These are phyloP conservation scores for Eragrostis tef DNA, from an alignment of 202 grass and related monocot species.

Conservation along the genomic window DNA sequence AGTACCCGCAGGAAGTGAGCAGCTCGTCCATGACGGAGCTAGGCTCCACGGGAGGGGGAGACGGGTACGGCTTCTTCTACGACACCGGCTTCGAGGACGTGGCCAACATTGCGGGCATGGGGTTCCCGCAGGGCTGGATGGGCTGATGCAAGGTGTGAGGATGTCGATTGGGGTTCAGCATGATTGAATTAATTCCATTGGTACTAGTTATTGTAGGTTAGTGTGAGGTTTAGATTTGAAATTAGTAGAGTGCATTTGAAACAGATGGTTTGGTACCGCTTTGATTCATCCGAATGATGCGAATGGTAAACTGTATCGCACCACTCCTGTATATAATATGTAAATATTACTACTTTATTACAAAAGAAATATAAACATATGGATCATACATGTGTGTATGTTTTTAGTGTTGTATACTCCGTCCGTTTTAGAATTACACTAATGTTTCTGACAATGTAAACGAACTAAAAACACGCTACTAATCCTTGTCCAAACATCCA, in stretches of 20 bases:
- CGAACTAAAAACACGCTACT: too few species aligned
- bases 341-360: conserved; percentile 29
- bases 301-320: conserved; percentile 25
- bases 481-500: too few species aligned
- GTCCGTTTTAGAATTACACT: too few species aligned
- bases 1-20: conserved; percentile 42
- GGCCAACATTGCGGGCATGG: conserved; percentile 26
- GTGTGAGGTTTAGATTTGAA: conserved; percentile 43
- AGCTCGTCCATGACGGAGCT: conserved; percentile 44
- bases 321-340: conserved; percentile 22
- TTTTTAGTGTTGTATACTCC: not conserved
- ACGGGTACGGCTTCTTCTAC: conserved; percentile 49
- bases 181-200: conserved; percentile 60
- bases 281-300: conserved; percentile 3
- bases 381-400: not conserved
- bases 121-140: conserved; percentile 56
- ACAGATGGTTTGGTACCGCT: not conserved
- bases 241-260: not conserved
- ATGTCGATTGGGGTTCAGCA: not conserved
- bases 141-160: conserved; percentile 6
- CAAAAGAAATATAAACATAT: conserved; percentile 21
- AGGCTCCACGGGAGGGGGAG: conserved; percentile 29
- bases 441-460: too few species aligned
- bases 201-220: conserved; percentile 35
- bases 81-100: conserved; percentile 41